Percentiles rank a stretch among this genome's conserved stretches.
Evolutionary conservation across 345 rosid genomes (phyloP).

Genomic region (Erodium maritimum): DNA sequence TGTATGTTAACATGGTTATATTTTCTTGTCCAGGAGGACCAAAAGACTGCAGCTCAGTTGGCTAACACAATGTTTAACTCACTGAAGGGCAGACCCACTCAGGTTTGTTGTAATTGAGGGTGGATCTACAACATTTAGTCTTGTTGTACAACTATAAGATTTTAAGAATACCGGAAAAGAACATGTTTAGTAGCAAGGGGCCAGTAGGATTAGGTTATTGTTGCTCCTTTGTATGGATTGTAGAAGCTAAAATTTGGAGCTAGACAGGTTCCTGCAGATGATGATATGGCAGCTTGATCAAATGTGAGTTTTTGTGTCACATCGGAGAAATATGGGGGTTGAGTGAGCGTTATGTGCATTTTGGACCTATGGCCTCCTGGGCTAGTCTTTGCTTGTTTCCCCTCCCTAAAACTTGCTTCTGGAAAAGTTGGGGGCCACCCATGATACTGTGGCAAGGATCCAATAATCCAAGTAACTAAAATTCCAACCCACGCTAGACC

Average conservation of each 20-base stretch:
- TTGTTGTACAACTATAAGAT: background rate
- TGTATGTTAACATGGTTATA: background rate
- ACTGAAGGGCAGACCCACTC: conserved; percentile 85
- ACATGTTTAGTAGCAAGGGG: background rate
- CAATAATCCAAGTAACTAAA: too few species aligned
- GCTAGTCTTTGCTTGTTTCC: too few species aligned
- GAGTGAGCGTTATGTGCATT: too few species aligned
- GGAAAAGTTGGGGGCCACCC: too few species aligned
- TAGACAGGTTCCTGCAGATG: background rate
- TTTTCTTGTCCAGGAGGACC: conserved; percentile 63
- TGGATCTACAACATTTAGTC: background rate
- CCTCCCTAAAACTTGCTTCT: too few species aligned
- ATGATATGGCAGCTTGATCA: too few species aligned
- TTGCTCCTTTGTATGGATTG: background rate
- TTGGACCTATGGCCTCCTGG: too few species aligned
- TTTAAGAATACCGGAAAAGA: background rate
- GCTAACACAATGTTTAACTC: conserved; percentile 72
- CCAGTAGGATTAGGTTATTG: background rate
- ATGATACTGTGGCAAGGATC: too few species aligned
- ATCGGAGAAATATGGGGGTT: too few species aligned
- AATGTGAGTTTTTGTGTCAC: too few species aligned
- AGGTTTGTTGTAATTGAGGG: conserved; percentile 37
- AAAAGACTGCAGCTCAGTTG: conserved; percentile 57
- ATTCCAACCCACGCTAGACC: too few species aligned
- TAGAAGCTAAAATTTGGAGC: background rate